These are phyloP conservation scores for Pseudocohnilembus persalinus DNA, from an alignment of 169 alveolate species.

Conservation along the genomic window DNA sequence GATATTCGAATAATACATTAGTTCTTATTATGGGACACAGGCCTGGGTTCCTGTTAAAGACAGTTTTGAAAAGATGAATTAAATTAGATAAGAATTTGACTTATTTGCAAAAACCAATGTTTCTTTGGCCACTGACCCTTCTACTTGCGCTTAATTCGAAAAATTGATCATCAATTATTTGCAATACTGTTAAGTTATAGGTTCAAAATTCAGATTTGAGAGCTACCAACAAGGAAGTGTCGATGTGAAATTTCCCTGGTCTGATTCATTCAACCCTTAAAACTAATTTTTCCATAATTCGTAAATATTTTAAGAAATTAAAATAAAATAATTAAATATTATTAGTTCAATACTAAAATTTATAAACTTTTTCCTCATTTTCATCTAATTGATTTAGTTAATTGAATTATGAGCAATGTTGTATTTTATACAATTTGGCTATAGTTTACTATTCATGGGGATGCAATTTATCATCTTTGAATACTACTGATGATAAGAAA, in stretches of 20 bases:
- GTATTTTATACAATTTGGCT: not conserved
- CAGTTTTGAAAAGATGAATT: not conserved
- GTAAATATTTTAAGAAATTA: too few species aligned
- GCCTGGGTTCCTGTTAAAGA: not conserved
- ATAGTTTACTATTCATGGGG: not conserved
- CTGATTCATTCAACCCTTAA: not conserved
- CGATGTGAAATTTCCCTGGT: not conserved
- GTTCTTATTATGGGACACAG: not conserved
- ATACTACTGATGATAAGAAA: not conserved
- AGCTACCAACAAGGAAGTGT: not conserved
- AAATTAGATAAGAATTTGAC: not conserved
- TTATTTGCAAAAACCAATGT: not conserved
- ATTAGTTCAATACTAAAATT: too few species aligned
- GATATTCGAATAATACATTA: not conserved
- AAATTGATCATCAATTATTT: too few species aligned
- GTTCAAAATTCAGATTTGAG: not conserved
- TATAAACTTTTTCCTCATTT: too few species aligned
- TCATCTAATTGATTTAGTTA: too few species aligned
- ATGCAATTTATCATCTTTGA: not conserved
- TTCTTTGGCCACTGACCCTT: not conserved
- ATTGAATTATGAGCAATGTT: not conserved
- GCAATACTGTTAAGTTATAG: not conserved
- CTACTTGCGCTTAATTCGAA: not conserved
- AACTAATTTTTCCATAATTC: not conserved
- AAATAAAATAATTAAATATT: too few species aligned